Conservation (phyloP, 73 alveolate genomes). For the Effrenium voratum region DNA sequence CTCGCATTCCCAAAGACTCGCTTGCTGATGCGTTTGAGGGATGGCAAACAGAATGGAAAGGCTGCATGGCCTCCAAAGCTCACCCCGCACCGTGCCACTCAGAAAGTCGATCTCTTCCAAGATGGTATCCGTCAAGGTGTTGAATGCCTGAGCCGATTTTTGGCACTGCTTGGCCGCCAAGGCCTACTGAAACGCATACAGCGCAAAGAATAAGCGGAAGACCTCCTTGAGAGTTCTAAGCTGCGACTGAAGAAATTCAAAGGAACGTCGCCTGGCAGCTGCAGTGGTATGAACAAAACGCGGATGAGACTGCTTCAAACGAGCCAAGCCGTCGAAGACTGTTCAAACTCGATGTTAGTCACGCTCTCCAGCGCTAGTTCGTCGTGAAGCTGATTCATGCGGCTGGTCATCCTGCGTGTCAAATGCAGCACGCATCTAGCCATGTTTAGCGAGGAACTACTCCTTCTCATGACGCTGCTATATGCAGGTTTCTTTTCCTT, state of each 20-base stretch:
- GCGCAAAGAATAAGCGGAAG: too few relatives aligned
- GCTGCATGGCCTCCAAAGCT: constrained; percentile 67
- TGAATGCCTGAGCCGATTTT: constrained; percentile 39
- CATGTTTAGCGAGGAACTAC: background rate
- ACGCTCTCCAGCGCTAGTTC: constrained; percentile 92
- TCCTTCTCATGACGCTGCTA: constrained; percentile 87
- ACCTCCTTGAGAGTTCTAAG: constrained; percentile 87
- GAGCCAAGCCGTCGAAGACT: constrained; percentile 55
- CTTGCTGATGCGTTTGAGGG: too few relatives aligned
- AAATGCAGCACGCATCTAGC: background rate
- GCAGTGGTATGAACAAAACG: background rate
- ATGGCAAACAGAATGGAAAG: too few relatives aligned
- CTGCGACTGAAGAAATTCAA: constrained; percentile 78
- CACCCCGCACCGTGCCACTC: constrained; percentile 91
- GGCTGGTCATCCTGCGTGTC: constrained; percentile 66
- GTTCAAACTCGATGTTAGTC: constrained; percentile 93
- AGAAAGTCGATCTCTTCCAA: constrained; percentile 89
- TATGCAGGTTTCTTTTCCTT: constrained; percentile 89
- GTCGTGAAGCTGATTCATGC: constrained; percentile 88
- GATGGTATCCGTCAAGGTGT: constrained; percentile 92
- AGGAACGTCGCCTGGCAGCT: constrained; percentile 86
- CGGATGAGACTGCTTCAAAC: background rate
- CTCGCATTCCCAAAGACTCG: too few relatives aligned
- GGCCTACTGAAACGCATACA: too few relatives aligned
- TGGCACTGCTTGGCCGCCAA: too few relatives aligned